These are phyloP conservation scores for Colletotrichum melonis DNA, from an alignment of 2,329 filamentous ascomycete species.

Conservation along the genomic window DNA sequence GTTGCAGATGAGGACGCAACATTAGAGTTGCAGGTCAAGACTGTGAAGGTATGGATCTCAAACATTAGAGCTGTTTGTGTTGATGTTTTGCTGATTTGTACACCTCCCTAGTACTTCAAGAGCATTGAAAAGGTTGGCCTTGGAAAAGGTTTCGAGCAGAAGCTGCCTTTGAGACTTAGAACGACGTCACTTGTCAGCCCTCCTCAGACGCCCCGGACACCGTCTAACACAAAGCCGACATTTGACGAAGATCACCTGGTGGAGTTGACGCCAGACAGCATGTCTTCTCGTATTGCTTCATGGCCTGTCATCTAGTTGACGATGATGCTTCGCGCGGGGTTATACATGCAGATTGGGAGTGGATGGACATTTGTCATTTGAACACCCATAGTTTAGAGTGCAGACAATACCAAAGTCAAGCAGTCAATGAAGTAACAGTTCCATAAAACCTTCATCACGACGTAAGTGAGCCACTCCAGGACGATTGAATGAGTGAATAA, in stretches of 20 bases:
- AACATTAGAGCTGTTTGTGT: background rate
- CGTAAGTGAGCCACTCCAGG: background rate
- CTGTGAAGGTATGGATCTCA: constrained; percentile 58
- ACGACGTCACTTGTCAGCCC: constrained; percentile 34
- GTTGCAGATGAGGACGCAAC: constrained; percentile 81
- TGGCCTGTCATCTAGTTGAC: constrained; percentile 27
- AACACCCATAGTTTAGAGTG: background rate
- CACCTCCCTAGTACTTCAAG: constrained; percentile 56
- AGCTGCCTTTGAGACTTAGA: constrained; percentile 47
- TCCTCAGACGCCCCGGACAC: constrained; percentile 39
- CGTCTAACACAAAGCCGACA: constrained; percentile 25
- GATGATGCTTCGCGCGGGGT: background rate
- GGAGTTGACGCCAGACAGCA: constrained; percentile 37
- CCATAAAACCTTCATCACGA: background rate
- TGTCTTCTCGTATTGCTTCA: constrained; percentile 35
- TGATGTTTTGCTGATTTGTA: background rate
- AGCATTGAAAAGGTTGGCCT: constrained; percentile 67
- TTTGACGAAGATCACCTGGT: constrained; percentile 23
- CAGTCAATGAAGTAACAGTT: background rate
- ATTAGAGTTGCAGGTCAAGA: constrained; percentile 73
- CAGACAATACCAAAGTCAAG: background rate
- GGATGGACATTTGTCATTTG: background rate
- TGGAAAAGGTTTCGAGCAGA: constrained; percentile 57
- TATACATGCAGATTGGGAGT: background rate
- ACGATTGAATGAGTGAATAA: background rate